phyloP scores from a whole-genome alignment of 2,329 filamentous ascomycete genomes.

The Clonostachys solani region DNA sequence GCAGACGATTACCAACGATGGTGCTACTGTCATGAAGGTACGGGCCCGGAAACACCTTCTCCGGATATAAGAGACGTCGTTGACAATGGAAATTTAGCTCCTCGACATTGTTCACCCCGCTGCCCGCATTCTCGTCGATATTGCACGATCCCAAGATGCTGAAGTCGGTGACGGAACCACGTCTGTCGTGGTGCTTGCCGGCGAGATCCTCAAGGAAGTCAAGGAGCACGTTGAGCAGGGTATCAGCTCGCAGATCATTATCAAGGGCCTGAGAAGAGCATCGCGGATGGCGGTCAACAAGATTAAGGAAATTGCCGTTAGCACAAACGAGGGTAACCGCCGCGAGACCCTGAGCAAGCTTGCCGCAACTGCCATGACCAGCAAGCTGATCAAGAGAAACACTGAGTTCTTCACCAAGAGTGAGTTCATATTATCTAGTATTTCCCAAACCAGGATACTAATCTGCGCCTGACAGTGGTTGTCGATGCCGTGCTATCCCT shows the following conservation, averaged over 20 bases:
- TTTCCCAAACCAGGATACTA: constrained; percentile 15
- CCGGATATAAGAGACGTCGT: background rate
- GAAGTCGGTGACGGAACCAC: constrained; percentile 98
- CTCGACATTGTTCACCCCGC: constrained; percentile 98
- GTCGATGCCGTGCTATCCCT: constrained; percentile 94
- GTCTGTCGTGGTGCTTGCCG: constrained; percentile 94
- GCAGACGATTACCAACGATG: constrained; percentile 98
- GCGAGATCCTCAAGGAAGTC: constrained; percentile 94
- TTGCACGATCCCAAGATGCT: constrained; percentile 96
- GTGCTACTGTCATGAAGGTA: constrained; percentile 98
- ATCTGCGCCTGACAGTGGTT: constrained; percentile 62
- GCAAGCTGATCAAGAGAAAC: constrained; percentile 98
- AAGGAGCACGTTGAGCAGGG: constrained; percentile 96
- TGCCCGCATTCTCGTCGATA: constrained; percentile 94
- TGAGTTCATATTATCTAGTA: constrained; percentile 33
- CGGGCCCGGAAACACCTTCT: background rate
- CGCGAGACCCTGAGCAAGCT: constrained; percentile 86
- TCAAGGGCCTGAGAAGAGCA: constrained; percentile 89
- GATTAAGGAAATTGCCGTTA: constrained; percentile 94
- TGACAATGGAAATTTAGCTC: constrained; percentile 51
- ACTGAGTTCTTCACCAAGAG: constrained; percentile 97
- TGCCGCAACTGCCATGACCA: constrained; percentile 96
- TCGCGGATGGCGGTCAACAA: constrained; percentile 94
- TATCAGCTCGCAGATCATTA: constrained; percentile 94
- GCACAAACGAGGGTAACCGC: constrained; percentile 76